These are phyloP conservation scores for Epichloe sp. DNA, from an alignment of 2,329 filamentous ascomycete species.

Conservation along the genomic window DNA sequence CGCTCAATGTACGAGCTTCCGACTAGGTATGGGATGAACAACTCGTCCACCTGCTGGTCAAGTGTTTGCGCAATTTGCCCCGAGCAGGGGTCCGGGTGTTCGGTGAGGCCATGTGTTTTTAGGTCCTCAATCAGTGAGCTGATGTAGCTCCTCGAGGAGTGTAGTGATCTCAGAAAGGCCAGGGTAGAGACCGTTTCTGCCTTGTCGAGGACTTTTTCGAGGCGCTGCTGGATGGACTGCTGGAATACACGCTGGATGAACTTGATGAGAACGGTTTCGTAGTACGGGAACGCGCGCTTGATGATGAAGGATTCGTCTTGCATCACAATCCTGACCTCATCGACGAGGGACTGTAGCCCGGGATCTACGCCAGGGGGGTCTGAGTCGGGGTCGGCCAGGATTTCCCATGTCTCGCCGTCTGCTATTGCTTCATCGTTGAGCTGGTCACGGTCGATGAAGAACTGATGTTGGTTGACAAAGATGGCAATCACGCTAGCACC, in stretches of 20 bases:
- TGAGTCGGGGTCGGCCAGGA: slow-evolving; percentile 83
- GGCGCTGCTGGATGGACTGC: slow-evolving; percentile 89
- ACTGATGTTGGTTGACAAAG: slow-evolving; percentile 98
- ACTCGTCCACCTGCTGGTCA: slow-evolving; percentile 62
- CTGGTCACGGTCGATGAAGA: slow-evolving; percentile 95
- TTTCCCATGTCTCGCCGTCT: slow-evolving; percentile 74
- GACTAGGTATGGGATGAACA: slow-evolving; percentile 59
- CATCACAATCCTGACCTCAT: slow-evolving; percentile 90
- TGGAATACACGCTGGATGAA: slow-evolving; percentile 96
- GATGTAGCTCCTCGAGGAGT: slow-evolving; percentile 84
- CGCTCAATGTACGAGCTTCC: slow-evolving; percentile 59
- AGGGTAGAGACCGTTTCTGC: slow-evolving; percentile 83
- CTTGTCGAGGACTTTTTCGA: slow-evolving; percentile 94
- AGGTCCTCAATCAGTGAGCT: slow-evolving; percentile 79
- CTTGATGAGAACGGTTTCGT: slow-evolving; percentile 83
- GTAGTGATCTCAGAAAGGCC: slow-evolving; percentile 79
- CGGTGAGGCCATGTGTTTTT: slow-evolving; percentile 86
- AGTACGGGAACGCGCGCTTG: slow-evolving; percentile 89
- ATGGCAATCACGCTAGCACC: slow-evolving; percentile 88
- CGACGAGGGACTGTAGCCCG: slow-evolving; percentile 79
- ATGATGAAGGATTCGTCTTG: slow-evolving; percentile 97
- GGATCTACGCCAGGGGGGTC: slow-evolving; percentile 86
- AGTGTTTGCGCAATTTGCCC: slow-evolving; percentile 68
- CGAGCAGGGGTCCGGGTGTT: slow-evolving; percentile 84
- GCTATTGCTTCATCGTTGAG: slow-evolving; percentile 71